Evolutionary conservation across 768 basidiomycete genomes (phyloP).

Genomic region (Scleroderma citrinum): DNA sequence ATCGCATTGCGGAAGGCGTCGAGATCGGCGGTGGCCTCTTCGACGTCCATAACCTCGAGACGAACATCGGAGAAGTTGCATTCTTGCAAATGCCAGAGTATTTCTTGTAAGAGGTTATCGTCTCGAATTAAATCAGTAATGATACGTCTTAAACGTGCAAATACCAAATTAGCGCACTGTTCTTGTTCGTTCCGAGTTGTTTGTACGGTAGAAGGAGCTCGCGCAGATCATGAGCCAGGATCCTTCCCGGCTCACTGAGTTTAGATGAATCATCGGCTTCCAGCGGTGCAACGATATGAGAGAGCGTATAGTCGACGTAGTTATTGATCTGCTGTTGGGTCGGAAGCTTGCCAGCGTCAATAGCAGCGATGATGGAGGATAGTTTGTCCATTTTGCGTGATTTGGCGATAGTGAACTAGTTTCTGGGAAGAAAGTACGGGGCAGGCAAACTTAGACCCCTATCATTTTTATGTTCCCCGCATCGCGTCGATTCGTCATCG

Average conservation of each 20-base stretch:
- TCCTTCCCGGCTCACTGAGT: slow-evolving; percentile 50
- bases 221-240: slow-evolving; percentile 45
- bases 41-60: slow-evolving; percentile 33
- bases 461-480: not conserved
- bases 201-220: slow-evolving; percentile 56
- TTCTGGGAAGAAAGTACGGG: not conserved
- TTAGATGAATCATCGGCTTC: slow-evolving; percentile 34
- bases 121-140: slow-evolving; percentile 30
- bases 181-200: slow-evolving; percentile 47
- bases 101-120: slow-evolving; percentile 60
- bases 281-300: slow-evolving; percentile 41
- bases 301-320: slow-evolving; percentile 51
- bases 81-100: slow-evolving; percentile 58
- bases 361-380: slow-evolving; percentile 57
- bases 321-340: slow-evolving; percentile 49
- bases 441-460: not conserved
- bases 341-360: slow-evolving; percentile 68
- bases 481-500: not conserved
- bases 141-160: not conserved
- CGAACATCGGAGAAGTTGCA: slow-evolving; percentile 41
- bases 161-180: slow-evolving; percentile 34
- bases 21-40: slow-evolving; percentile 46
- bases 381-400: slow-evolving; percentile 49
- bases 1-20: slow-evolving; percentile 45
- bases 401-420: not conserved